Conservation (phyloP, 495 filamentous ascomycete species). For the Extremus antarcticus region DNA sequence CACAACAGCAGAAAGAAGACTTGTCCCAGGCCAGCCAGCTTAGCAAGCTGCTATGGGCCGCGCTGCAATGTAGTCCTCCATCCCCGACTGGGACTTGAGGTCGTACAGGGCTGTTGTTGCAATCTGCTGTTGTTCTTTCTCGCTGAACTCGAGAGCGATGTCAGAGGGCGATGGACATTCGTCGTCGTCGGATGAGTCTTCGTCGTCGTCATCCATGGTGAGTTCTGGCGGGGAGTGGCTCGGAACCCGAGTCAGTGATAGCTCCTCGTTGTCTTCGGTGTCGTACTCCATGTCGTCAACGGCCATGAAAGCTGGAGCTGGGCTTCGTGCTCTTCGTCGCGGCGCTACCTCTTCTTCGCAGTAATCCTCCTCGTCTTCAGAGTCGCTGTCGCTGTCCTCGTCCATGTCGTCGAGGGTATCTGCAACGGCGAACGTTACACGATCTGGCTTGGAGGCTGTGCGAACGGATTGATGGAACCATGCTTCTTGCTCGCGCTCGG, state of each 20-base stretch:
- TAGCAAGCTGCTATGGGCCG: background rate
- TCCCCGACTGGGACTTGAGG: background rate
- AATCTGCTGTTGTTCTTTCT: slow-evolving; percentile 51
- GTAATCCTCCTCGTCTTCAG: slow-evolving; percentile 39
- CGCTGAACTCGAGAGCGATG: slow-evolving; percentile 51
- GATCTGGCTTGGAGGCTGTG: slow-evolving; percentile 49
- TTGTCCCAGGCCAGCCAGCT: background rate
- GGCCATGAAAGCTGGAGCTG: slow-evolving; percentile 24
- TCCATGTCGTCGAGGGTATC: slow-evolving; percentile 77
- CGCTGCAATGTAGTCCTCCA: background rate
- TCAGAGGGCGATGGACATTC: slow-evolving; percentile 72
- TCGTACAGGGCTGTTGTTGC: slow-evolving; percentile 28
- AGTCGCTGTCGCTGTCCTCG: slow-evolving; percentile 57
- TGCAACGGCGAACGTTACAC: slow-evolving; percentile 60
- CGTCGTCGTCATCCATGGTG: slow-evolving; percentile 18
- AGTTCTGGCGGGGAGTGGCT: background rate
- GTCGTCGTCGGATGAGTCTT: slow-evolving; percentile 37
- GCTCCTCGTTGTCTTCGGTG: slow-evolving; percentile 22
- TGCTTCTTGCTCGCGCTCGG: slow-evolving; percentile 88
- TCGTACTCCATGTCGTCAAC: slow-evolving; percentile 22
- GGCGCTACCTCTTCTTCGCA: slow-evolving; percentile 28
- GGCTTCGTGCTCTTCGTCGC: too few species aligned
- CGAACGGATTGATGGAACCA: slow-evolving; percentile 96
- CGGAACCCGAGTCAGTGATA: background rate
- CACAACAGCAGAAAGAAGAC: background rate